Base-by-base conservation (phyloP, 495 filamentous ascomycete species). In the Amphirosellinia nigrospora region DNA sequence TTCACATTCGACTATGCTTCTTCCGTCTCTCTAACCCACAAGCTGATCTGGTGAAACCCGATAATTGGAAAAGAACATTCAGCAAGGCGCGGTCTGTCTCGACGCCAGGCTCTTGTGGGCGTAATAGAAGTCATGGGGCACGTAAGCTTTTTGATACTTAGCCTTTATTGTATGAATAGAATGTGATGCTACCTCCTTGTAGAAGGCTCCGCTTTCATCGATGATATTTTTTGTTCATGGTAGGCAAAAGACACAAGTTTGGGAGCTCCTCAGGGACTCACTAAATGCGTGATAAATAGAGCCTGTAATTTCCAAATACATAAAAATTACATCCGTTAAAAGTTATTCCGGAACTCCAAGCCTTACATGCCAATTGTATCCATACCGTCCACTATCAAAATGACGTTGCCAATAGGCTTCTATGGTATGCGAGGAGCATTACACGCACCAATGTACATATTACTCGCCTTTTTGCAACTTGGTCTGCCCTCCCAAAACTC, bases 321-420 rank as follows among this genome's bases (percentile, higher is more conserved):
- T 5, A 48, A 45, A 62, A 53, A 16, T 62, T 45, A 26, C 39
- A 62, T 63, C 46, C 39, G 5, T 36, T 50, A 23, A 50, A 23
- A 36, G n/a, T 30, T 8, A 50, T 38, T 32, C 61, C 61, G 21
- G 15, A 50, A 64, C 61, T 64, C 61, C 61, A 5, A 64, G 19
- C 43, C 61, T 16, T 34, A 28, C 43, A 21, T 64, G 61, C 41
- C 43, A 48, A 21, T 50, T 48, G 26, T 50, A 36, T 64, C 26
- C 36, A 50, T 21, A 36, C 30, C 61, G 30, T 32, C 61, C 43
- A 43, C 43, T 50, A 23, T 30, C 36, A 8, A 5, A 64, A 64
- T 50, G n/a, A 64, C 19, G n/a, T 21, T 64, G 43, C 61, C 16
- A 3, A 36, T 41, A 45, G 61, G 61, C 30, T 64, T 64, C 61